Percentiles rank a stretch among this genome's conserved stretches.
Evolutionary conservation across 2,329 filamentous ascomycete genomes (phyloP).

Genomic region (Diaporthe ilicicola): DNA sequence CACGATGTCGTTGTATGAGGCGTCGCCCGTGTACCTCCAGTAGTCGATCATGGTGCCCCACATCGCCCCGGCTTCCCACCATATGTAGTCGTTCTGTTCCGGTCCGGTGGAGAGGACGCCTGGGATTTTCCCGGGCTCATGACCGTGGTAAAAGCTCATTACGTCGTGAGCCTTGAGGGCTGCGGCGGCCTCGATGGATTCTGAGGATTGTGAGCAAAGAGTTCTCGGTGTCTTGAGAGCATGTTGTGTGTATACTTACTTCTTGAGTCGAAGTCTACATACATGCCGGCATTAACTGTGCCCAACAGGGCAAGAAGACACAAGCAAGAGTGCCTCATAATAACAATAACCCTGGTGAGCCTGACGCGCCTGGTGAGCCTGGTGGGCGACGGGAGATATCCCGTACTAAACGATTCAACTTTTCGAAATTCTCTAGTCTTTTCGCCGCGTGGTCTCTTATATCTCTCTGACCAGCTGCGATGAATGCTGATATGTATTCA

Average conservation of each 20-base stretch:
- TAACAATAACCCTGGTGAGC: no score
- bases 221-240: neutral
- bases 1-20: conserved; percentile 67
- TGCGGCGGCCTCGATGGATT: conserved; percentile 55
- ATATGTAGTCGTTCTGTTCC: conserved; percentile 67
- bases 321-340: no score
- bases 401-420: neutral
- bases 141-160: conserved; percentile 60
- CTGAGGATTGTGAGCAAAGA: conserved; percentile 39
- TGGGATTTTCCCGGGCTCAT: conserved; percentile 54
- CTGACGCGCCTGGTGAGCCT: no score
- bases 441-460: neutral
- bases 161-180: conserved; percentile 58
- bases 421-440: neutral
- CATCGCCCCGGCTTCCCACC: conserved; percentile 77
- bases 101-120: conserved; percentile 65
- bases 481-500: neutral
- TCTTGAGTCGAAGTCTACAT: neutral
- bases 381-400: neutral
- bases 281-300: neutral
- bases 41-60: conserved; percentile 77
- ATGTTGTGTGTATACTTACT: neutral
- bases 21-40: conserved; percentile 73
- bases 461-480: neutral
- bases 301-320: neutral